These are phyloP conservation scores for Lactarius psammicola DNA, from an alignment of 768 basidiomycete genomes.

Conservation along the genomic window DNA sequence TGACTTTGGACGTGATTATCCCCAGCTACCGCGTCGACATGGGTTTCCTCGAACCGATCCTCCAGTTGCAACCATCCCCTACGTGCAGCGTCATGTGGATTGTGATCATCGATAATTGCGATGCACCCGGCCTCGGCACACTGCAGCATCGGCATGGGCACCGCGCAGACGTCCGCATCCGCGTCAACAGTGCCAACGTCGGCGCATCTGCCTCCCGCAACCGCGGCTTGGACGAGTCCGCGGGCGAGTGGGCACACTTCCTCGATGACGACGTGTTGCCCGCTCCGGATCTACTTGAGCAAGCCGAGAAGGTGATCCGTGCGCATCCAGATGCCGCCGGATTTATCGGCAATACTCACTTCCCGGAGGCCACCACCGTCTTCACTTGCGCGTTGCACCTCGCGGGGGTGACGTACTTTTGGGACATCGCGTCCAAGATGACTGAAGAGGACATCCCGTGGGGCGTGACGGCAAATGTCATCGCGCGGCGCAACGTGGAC, in stretches of 20 bases:
- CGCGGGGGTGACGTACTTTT: slow-evolving; percentile 58
- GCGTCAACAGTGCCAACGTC: slow-evolving; percentile 46
- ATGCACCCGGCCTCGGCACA: slow-evolving; percentile 39
- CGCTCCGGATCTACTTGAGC: slow-evolving; percentile 41
- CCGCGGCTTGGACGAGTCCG: slow-evolving; percentile 51
- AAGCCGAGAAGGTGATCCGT: slow-evolving; percentile 49
- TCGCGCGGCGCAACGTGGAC: slow-evolving; percentile 45
- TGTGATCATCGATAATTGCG: slow-evolving; percentile 56
- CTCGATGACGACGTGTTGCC: slow-evolving; percentile 60
- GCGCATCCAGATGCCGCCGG: slow-evolving; percentile 48
- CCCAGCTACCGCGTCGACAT: slow-evolving; percentile 56
- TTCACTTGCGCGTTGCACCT: slow-evolving; percentile 56
- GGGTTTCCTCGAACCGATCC: slow-evolving; percentile 43
- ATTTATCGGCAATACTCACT: slow-evolving; percentile 51
- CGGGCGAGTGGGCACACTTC: slow-evolving; percentile 58
- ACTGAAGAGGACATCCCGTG: slow-evolving; percentile 48
- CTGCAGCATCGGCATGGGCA: slow-evolving; percentile 43
- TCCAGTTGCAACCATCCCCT: slow-evolving; percentile 43
- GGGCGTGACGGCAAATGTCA: slow-evolving; percentile 63
- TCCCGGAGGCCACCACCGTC: slow-evolving; percentile 47
- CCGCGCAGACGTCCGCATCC: slow-evolving; percentile 53
- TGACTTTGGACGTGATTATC: slow-evolving; percentile 56
- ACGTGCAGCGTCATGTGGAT: slow-evolving; percentile 54
- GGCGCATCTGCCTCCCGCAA: slow-evolving; percentile 58
- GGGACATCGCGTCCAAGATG: slow-evolving; percentile 57